Evolutionary conservation across 768 basidiomycete genomes (phyloP).

Genomic region (Dictyophora rubrovolvata): DNA sequence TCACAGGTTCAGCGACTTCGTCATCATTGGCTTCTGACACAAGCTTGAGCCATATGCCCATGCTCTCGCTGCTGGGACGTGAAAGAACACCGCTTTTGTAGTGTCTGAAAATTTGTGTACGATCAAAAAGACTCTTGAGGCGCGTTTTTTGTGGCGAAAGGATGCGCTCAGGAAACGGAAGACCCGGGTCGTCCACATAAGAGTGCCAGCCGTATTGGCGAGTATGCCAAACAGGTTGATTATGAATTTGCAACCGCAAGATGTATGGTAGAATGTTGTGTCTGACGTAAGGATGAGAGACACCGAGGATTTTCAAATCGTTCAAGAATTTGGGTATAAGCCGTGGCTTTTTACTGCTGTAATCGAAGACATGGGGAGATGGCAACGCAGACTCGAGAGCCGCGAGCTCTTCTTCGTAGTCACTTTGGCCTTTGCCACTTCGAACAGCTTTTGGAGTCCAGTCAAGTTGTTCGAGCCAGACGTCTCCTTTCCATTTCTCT

Average conservation of each 20-base stretch:
- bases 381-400: neutral
- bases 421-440: conserved; percentile 20
- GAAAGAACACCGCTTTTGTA: neutral
- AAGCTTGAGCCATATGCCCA: neutral
- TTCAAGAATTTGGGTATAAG: conserved; percentile 49
- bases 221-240: conserved; percentile 47
- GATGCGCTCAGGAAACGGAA: conserved; percentile 9
- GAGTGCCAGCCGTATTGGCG: conserved; percentile 62
- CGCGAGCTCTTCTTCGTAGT: neutral
- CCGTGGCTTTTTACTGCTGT: neutral
- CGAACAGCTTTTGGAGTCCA: conserved; percentile 84
- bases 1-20: neutral
- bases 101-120: conserved; percentile 19
- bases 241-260: conserved; percentile 51
- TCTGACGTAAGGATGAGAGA: conserved; percentile 30
- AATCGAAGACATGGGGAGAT: neutral
- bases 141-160: conserved; percentile 11
- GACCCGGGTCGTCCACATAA: conserved; percentile 20
- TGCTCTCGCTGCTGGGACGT: neutral
- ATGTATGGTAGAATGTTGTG: conserved; percentile 59
- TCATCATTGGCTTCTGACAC: neutral
- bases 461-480: conserved; percentile 85
- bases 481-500: conserved; percentile 57
- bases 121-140: conserved; percentile 26
- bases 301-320: conserved; percentile 32